Conservation (phyloP, 2,329 filamentous ascomycete genomes). For the Paraphoma chrysanthemicola region DNA sequence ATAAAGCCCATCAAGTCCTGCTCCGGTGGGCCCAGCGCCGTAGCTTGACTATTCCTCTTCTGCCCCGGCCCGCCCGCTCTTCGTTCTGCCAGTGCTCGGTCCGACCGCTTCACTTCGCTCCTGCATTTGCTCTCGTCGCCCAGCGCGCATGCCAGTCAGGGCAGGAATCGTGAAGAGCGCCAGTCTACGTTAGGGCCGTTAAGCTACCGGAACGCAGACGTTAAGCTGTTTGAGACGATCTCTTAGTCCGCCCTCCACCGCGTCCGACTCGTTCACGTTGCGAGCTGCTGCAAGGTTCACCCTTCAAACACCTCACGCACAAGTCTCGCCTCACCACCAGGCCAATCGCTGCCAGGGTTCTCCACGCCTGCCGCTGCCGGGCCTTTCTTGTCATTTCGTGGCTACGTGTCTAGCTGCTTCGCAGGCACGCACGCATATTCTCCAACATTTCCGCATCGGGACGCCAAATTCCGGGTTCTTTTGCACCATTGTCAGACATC, state of each 20-base stretch:
- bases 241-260: slow-evolving; percentile 26
- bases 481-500: slow-evolving; percentile 34
- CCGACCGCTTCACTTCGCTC: slow-evolving; percentile 44
- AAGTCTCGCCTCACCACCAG: slow-evolving; percentile 37
- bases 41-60: slow-evolving; percentile 32
- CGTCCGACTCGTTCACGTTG: slow-evolving; percentile 39
- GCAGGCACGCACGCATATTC: slow-evolving; percentile 35
- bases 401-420: slow-evolving; percentile 40
- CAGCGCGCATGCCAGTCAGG: slow-evolving; percentile 33
- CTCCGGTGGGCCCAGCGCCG: slow-evolving; percentile 25
- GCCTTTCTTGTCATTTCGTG: slow-evolving; percentile 37
- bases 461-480: slow-evolving; percentile 39
- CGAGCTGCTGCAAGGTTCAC: slow-evolving; percentile 43
- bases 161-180: slow-evolving; percentile 33
- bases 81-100: slow-evolving; percentile 44
- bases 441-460: slow-evolving; percentile 48
- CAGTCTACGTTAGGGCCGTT: slow-evolving; percentile 41
- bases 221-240: slow-evolving; percentile 46
- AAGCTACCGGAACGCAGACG: slow-evolving; percentile 39
- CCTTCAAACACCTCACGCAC: slow-evolving; percentile 41
- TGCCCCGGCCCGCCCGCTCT: slow-evolving; percentile 20
- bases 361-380: slow-evolving; percentile 44
- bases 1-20: slow-evolving; percentile 25
- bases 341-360: slow-evolving; percentile 33
- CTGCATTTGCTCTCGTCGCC: slow-evolving; percentile 39